A percentile compares a stretch with the other conserved stretches of the same genome.
These are phyloP conservation scores for Thelonectria blattea DNA, from an alignment of 2,329 filamentous ascomycete species.

Conservation along the genomic window DNA sequence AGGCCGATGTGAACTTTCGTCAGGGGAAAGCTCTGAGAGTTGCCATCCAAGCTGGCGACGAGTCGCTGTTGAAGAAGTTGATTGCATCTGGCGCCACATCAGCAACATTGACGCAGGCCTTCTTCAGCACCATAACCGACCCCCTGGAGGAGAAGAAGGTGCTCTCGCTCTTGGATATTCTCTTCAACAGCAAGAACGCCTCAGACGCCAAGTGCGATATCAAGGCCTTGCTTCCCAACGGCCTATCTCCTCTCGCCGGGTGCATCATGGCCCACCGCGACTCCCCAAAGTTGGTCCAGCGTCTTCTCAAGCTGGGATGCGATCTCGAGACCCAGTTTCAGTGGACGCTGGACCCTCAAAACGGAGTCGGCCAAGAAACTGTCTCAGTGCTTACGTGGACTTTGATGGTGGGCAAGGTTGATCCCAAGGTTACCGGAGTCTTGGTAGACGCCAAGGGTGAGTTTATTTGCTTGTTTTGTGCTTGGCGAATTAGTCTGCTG, in stretches of 20 bases:
- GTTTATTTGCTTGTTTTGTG: not conserved
- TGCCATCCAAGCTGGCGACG: not conserved
- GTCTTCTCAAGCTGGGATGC: not conserved
- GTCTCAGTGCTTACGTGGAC: slow-evolving; percentile 1
- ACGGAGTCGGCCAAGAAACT: not conserved
- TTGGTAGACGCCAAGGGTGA: slow-evolving; percentile 1
- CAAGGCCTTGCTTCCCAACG: not conserved
- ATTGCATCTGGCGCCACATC: not conserved
- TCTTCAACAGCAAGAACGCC: not conserved
- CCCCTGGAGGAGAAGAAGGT: not conserved
- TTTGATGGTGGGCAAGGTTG: not conserved
- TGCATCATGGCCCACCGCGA: not conserved
- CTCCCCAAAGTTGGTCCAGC: not conserved
- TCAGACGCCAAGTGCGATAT: not conserved
- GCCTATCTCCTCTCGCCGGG: slow-evolving; percentile 1
- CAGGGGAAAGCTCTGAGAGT: slow-evolving; percentile 11
- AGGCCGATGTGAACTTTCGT: slow-evolving; percentile 11
- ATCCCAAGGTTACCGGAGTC: not conserved
- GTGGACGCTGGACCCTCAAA: not conserved
- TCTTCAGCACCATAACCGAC: not conserved
- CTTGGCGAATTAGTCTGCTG: not conserved
- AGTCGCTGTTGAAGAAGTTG: not conserved
- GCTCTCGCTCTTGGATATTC: not conserved
- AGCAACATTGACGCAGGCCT: not conserved
- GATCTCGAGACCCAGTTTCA: not conserved